Evolutionary conservation across 768 basidiomycete species (phyloP).

Genomic region (Macrolepiota fuliginosa): DNA sequence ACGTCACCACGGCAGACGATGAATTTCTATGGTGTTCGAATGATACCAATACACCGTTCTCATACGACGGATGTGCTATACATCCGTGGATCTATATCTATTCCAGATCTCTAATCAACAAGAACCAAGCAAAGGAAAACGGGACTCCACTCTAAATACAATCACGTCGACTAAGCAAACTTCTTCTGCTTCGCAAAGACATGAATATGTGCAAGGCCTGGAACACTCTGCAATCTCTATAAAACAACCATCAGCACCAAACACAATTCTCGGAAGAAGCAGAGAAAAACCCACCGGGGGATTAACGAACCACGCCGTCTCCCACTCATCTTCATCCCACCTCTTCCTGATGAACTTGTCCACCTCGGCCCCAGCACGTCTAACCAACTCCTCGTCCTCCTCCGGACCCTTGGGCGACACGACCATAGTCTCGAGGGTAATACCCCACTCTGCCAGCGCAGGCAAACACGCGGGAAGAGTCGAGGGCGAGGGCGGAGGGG

Average conservation of each 20-base stretch:
- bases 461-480: conserved; percentile 55
- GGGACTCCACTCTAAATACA: not conserved
- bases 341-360: conserved; percentile 58
- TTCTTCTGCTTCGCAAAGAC: conserved; percentile 60
- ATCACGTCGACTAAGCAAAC: not conserved
- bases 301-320: conserved; percentile 91
- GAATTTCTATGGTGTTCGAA: too few species aligned
- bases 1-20: too few species aligned
- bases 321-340: conserved; percentile 78
- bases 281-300: conserved; percentile 59
- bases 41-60: too few species aligned
- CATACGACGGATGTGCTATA: too few species aligned
- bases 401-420: conserved; percentile 47
- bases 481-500: conserved; percentile 59
- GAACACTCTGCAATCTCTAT: conserved; percentile 81
- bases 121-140: not conserved
- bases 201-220: conserved; percentile 80
- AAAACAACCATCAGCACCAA: conserved; percentile 8
- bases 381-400: conserved; percentile 51
- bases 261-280: not conserved
- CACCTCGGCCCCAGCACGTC: conserved; percentile 54
- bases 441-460: conserved; percentile 66
- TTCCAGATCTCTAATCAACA: not conserved
- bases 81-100: not conserved
- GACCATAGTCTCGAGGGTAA: conserved; percentile 61